Percentiles rank a stretch among this genome's conserved stretches.
Conservation (phyloP, 2,329 filamentous ascomycete genomes). For the Penicillium olsonii region DNA sequence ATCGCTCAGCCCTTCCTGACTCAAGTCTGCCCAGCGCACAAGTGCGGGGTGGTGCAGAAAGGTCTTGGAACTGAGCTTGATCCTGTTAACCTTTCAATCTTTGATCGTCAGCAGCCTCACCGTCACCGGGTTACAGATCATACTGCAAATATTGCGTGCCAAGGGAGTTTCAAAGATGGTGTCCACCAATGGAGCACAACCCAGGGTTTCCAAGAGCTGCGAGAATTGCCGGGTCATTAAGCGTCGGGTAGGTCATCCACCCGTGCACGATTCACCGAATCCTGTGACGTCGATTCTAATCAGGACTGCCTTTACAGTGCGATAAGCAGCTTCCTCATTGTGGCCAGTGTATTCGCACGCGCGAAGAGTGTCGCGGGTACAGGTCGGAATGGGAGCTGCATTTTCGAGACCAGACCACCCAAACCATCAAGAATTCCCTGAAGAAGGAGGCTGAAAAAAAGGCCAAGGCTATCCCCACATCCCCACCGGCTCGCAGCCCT, state of each 20-base stretch:
- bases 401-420: constrained; percentile 31
- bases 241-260: constrained; percentile 12
- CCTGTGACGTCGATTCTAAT: background rate
- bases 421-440: constrained; percentile 23
- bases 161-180: background rate
- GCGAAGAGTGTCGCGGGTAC: constrained; percentile 31
- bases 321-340: constrained; percentile 24
- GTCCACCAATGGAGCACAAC: background rate
- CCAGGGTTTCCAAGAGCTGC: constrained; percentile 21
- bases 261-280: no score
- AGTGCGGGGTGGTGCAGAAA: background rate
- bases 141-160: background rate
- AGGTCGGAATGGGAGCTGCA: constrained; percentile 35
- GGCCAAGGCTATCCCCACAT: background rate
- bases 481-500: constrained; percentile 2
- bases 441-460: constrained; percentile 1
- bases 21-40: no score
- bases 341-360: constrained; percentile 28
- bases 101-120: background rate
- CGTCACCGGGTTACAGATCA: background rate
- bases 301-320: constrained; percentile 18
- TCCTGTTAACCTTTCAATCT: background rate
- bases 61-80: background rate
- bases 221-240: constrained; percentile 24
- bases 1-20: background rate